A percentile compares a stretch with the other conserved stretches of the same genome.
Evolutionary conservation across 176 grass and related monocot species (phyloP).

Genomic region (Rhynchospora tenuis): DNA sequence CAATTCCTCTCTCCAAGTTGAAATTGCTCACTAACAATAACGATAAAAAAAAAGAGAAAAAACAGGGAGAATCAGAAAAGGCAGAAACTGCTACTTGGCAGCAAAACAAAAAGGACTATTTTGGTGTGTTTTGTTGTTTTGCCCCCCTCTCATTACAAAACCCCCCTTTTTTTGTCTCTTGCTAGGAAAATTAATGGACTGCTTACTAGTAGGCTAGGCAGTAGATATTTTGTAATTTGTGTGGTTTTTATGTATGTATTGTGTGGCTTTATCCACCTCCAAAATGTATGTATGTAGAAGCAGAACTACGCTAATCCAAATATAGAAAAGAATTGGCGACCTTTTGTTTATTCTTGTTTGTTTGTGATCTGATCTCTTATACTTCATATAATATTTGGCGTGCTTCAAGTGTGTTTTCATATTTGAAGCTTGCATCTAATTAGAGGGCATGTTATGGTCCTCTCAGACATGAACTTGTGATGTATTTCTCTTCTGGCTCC

Average conservation of each 20-base stretch:
- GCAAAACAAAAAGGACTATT: conserved; percentile 18
- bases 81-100: not conserved
- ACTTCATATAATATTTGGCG: not conserved
- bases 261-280: not conserved
- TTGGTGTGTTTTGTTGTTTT: conserved; percentile 15
- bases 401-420: not conserved
- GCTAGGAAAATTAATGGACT: conserved; percentile 2
- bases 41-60: not conserved
- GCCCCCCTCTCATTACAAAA: not conserved
- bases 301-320: conserved; percentile 2
- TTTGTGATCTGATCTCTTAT: not conserved
- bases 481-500: not conserved
- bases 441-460: not conserved
- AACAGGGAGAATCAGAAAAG: conserved; percentile 12
- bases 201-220: not conserved
- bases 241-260: conserved; percentile 22
- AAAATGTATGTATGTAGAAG: not conserved
- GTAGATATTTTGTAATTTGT: conserved; percentile 1
- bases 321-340: not conserved
- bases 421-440: not conserved
- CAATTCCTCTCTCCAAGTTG: conserved; percentile 37
- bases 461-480: not conserved
- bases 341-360: not conserved
- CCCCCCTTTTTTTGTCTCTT: not conserved
- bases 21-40: conserved; percentile 40